Percentiles rank a stretch among this genome's conserved stretches.
Evolutionary conservation across 371 early-diverging fungal species (phyloP).

Genomic region (Apophysomyces ossiformis): DNA sequence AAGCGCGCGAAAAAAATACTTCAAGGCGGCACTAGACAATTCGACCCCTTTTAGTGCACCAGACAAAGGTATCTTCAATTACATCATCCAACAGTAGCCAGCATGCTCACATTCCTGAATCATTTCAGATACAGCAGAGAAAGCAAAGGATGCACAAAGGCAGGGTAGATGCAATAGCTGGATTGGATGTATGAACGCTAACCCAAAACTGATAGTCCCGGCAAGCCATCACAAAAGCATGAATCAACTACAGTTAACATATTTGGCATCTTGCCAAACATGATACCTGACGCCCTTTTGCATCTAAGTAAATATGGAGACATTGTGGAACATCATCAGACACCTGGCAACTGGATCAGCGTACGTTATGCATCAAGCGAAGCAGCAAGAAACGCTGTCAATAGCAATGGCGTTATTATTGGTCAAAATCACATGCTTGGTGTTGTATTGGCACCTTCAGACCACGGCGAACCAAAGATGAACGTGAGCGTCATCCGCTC

Average conservation of each 20-base stretch:
- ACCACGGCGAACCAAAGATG: neutral
- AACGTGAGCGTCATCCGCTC: neutral
- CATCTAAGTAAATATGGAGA: constrained; percentile 36
- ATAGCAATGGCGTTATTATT: constrained; percentile 34
- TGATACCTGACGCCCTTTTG: constrained; percentile 25
- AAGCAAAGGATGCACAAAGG: neutral
- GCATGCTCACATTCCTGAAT: neutral
- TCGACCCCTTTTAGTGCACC: neutral
- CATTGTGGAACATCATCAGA: constrained; percentile 29
- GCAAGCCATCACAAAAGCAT: neutral
- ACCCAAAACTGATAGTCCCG: neutral
- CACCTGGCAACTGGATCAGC: constrained; percentile 44
- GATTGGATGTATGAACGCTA: neutral
- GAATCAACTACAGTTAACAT: constrained; percentile 30
- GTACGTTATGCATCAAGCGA: constrained; percentile 33
- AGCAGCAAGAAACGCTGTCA: constrained; percentile 36
- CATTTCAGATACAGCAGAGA: neutral
- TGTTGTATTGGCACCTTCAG: constrained; percentile 15
- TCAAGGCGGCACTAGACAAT: neutral
- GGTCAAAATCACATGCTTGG: constrained; percentile 23
- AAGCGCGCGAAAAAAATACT: neutral
- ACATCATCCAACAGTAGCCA: neutral
- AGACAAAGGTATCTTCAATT: neutral
- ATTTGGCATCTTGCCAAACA: constrained; percentile 40
- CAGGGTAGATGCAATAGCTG: neutral